Percentiles rank a stretch among this genome's conserved stretches.
Evolutionary conservation across 495 filamentous ascomycete species (phyloP).

Genomic region (Podospora pseudopauciseta): DNA sequence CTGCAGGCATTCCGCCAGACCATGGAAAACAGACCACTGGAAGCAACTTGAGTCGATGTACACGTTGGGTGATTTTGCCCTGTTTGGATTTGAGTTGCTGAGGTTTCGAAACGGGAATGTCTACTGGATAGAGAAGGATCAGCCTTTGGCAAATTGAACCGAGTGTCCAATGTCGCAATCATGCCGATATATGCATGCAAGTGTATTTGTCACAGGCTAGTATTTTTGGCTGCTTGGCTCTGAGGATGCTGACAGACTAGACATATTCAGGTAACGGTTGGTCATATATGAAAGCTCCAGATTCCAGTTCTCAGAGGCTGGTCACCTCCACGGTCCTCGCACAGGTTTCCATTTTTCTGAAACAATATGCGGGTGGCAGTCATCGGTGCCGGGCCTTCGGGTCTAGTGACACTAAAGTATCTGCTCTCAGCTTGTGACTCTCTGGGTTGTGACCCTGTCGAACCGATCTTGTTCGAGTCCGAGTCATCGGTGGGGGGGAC

Average conservation of each 20-base stretch:
- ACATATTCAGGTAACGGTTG: background rate
- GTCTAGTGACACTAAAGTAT: conserved; percentile 46
- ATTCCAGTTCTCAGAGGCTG: no score
- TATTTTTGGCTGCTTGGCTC: background rate
- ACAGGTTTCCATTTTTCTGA: no score
- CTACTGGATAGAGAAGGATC: no score
- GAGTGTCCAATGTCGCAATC: background rate
- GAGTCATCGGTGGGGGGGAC: conserved; percentile 30
- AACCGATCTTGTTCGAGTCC: conserved; percentile 30
- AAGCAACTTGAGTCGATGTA: background rate
- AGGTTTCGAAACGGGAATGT: background rate
- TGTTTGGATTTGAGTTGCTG: background rate
- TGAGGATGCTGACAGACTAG: background rate
- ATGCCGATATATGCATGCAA: background rate
- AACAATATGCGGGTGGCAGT: conserved; percentile 34
- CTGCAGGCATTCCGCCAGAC: conserved; percentile 3
- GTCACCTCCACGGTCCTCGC: no score
- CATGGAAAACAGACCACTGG: background rate
- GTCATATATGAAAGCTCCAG: no score
- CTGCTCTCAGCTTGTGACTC: conserved; percentile 33
- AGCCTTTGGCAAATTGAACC: no score
- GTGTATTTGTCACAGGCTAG: background rate
- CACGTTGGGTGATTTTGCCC: background rate
- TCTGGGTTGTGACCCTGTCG: conserved; percentile 33
- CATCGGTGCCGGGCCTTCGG: conserved; percentile 45